These are phyloP conservation scores for Kuraishia molischiana DNA, from an alignment of 805 yeast species.

Conservation along the genomic window DNA sequence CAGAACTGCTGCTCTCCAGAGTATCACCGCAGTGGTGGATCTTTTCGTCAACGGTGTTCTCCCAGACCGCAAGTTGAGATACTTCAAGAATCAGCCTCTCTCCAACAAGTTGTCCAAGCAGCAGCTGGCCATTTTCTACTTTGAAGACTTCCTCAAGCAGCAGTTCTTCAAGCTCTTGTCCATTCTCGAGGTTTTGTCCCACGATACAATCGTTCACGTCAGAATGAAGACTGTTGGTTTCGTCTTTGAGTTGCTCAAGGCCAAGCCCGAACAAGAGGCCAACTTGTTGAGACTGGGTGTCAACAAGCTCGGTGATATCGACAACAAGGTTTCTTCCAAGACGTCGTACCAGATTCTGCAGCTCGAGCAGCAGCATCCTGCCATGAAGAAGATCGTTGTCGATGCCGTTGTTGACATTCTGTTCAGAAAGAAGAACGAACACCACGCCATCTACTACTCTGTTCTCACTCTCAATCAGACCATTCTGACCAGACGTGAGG, in stretches of 20 bases:
- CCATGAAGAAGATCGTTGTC: conserved; percentile 78
- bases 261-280: conserved; percentile 95
- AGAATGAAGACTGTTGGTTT: conserved; percentile 69
- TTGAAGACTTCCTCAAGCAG: conserved; percentile 82
- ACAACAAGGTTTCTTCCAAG: conserved; percentile 82
- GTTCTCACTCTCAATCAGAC: conserved; percentile 88
- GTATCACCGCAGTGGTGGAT: conserved; percentile 85
- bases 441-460: conserved; percentile 83
- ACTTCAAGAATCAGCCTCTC: conserved; percentile 69
- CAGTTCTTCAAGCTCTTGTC: conserved; percentile 68
- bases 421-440: conserved; percentile 66
- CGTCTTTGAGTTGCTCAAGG: conserved; percentile 67
- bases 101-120: conserved; percentile 35
- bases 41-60: conserved; percentile 73
- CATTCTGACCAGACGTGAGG: conserved; percentile 69
- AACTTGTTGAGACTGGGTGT: conserved; percentile 82
- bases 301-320: conserved; percentile 89
- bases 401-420: conserved; percentile 75
- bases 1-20: conserved; percentile 86
- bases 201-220: conserved; percentile 85
- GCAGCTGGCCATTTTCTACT: conserved; percentile 66
- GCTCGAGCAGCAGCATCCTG: conserved; percentile 87
- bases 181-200: conserved; percentile 69
- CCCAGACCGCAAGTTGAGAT: conserved; percentile 73
- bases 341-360: conserved; percentile 74